Conservation (phyloP, 192 early-diverging fungal genomes). For the Backusella australiensis region DNA sequence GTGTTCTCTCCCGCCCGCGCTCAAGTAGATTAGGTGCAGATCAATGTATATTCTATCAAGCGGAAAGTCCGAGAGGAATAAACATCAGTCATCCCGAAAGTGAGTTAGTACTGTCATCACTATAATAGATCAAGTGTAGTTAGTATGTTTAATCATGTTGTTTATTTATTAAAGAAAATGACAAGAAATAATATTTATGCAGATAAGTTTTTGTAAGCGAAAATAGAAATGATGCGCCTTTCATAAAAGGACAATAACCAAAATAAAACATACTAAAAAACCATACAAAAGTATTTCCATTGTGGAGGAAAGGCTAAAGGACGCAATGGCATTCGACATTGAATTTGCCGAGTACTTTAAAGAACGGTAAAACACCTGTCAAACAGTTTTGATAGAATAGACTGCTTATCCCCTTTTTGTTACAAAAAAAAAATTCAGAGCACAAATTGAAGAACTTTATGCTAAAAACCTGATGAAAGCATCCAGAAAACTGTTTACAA, state of each 20-base stretch:
- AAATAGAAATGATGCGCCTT: neutral
- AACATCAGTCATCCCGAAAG: no score
- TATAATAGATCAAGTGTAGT: no score
- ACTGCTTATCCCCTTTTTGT: neutral
- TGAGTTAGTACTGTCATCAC: no score
- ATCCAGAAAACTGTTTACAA: conserved; percentile 44
- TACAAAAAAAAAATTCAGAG: conserved; percentile 16
- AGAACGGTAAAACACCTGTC: conserved; percentile 39
- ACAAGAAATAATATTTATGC: neutral
- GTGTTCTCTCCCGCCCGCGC: no score
- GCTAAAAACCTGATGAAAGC: conserved; percentile 46
- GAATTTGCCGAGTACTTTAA: conserved; percentile 51
- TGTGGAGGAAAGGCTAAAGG: conserved; percentile 44
- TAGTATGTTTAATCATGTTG: no score
- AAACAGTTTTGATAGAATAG: neutral
- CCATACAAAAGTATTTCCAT: conserved; percentile 49
- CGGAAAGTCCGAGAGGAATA: no score
- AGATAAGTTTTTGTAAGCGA: neutral
- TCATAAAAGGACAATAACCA: neutral
- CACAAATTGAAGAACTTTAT: conserved; percentile 46
- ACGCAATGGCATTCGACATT: conserved; percentile 39
- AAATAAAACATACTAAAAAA: conserved; percentile 20
- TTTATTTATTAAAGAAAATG: neutral
- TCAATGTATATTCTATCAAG: neutral
- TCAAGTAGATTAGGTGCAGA: neutral